A percentile compares a stretch with the other conserved stretches of the same genome.
These are phyloP conservation scores for Geosmithia flava DNA, from an alignment of 2,329 filamentous ascomycete genomes.

Conservation along the genomic window DNA sequence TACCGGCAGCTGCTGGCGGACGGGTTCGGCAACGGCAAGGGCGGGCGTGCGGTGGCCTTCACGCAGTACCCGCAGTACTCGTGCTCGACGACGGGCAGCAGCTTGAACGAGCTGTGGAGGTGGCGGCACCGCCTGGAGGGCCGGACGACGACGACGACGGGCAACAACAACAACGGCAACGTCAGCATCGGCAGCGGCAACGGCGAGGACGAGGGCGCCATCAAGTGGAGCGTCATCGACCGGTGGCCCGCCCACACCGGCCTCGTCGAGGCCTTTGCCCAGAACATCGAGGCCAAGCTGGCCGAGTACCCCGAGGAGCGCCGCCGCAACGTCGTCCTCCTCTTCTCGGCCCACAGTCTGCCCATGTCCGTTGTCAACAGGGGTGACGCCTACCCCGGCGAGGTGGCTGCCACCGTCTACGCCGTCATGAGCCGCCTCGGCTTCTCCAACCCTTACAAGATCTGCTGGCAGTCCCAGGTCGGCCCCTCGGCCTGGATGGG, in stretches of 20 bases:
- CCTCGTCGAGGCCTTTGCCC: constrained; percentile 81
- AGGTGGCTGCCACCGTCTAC: constrained; percentile 91
- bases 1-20: constrained; percentile 74
- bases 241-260: constrained; percentile 90
- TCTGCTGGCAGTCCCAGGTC: constrained; percentile 98
- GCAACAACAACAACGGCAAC: constrained; percentile 26
- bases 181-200: neutral
- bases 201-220: constrained; percentile 47
- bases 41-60: constrained; percentile 91
- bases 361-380: constrained; percentile 93
- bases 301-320: constrained; percentile 72
- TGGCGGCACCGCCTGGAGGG: constrained; percentile 84
- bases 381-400: constrained; percentile 89
- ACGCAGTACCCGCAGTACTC: constrained; percentile 98
- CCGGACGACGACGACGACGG: constrained; percentile 25
- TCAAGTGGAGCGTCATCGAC: constrained; percentile 96
- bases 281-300: constrained; percentile 80
- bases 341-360: constrained; percentile 92
- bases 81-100: constrained; percentile 93
- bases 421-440: constrained; percentile 89
- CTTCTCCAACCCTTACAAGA: constrained; percentile 80
- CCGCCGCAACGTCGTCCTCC: constrained; percentile 66
- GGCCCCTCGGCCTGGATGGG: constrained; percentile 92
- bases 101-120: constrained; percentile 95
- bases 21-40: constrained; percentile 79